Conservation (phyloP, 2,329 filamentous ascomycete species). For the Botryotinia globosa region DNA sequence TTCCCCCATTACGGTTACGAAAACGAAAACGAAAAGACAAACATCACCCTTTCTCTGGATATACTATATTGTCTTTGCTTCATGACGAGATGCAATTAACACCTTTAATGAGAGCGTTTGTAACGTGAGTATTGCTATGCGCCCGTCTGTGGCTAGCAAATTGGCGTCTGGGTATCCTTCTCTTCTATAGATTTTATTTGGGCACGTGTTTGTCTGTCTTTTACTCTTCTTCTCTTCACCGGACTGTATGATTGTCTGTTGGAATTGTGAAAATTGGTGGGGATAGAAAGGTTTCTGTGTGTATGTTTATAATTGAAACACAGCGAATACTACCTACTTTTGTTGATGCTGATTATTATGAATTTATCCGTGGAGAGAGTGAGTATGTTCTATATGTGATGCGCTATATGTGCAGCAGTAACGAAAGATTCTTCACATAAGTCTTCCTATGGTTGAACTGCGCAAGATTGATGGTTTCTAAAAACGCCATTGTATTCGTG, state of each 20-base stretch:
- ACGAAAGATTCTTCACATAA: background rate
- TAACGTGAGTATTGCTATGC: background rate
- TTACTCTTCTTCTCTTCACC: background rate
- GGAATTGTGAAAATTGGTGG: background rate
- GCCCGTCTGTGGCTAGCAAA: background rate
- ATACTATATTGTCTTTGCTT: slow-evolving; percentile 12
- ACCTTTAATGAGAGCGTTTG: slow-evolving; percentile 10
- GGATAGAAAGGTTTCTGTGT: background rate
- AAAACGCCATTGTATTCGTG: background rate
- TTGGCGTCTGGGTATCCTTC: background rate
- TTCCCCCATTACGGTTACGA: background rate
- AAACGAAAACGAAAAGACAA: slow-evolving; percentile 11
- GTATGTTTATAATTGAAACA: background rate
- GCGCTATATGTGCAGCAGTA: background rate
- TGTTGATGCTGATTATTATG: background rate
- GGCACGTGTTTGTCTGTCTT: background rate
- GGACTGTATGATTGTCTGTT: background rate
- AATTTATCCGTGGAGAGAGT: background rate
- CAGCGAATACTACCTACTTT: background rate
- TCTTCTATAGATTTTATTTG: slow-evolving; percentile 1
- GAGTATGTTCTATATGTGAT: background rate
- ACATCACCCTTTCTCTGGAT: slow-evolving; percentile 7
- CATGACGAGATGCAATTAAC: slow-evolving; percentile 3
- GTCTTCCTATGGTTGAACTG: background rate
- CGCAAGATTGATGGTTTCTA: background rate